Conservation (phyloP, 2,329 filamentous ascomycete genomes). For the Penicillium sp. region DNA sequence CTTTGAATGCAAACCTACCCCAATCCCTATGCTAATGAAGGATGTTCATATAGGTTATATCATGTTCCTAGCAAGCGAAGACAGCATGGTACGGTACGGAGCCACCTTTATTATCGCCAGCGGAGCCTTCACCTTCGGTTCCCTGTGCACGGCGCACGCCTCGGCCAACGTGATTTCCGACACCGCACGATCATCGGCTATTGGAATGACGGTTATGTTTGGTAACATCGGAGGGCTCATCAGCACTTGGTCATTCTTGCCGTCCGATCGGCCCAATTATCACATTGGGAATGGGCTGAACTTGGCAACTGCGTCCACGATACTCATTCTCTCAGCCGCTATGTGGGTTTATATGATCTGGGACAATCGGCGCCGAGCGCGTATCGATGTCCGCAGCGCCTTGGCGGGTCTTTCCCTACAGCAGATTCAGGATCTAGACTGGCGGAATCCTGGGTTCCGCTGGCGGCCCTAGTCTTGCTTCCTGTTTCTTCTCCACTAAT, state of each 20-base stretch:
- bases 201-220: conserved; percentile 66
- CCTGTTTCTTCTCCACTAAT: neutral
- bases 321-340: conserved; percentile 50
- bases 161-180: conserved; percentile 69
- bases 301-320: conserved; percentile 57
- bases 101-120: conserved; percentile 66
- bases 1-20: too few species aligned
- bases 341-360: conserved; percentile 59
- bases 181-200: conserved; percentile 63
- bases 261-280: conserved; percentile 62
- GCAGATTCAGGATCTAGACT: conserved; percentile 60
- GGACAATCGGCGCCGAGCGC: conserved; percentile 59
- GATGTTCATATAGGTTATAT: conserved; percentile 50
- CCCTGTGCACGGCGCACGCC: conserved; percentile 63
- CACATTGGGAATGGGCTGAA: conserved; percentile 70
- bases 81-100: conserved; percentile 58
- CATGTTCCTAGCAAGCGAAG: conserved; percentile 61
- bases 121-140: conserved; percentile 61
- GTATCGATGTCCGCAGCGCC: conserved; percentile 54
- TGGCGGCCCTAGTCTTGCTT: conserved; percentile 47
- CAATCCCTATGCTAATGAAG: neutral
- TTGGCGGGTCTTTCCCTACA: conserved; percentile 52
- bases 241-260: conserved; percentile 62
- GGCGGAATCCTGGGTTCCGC: conserved; percentile 62
- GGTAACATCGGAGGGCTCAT: conserved; percentile 69